Evolutionary conservation across 148 eudicot genomes (phyloP).

Genomic region (Pharnaceum exiguum): DNA sequence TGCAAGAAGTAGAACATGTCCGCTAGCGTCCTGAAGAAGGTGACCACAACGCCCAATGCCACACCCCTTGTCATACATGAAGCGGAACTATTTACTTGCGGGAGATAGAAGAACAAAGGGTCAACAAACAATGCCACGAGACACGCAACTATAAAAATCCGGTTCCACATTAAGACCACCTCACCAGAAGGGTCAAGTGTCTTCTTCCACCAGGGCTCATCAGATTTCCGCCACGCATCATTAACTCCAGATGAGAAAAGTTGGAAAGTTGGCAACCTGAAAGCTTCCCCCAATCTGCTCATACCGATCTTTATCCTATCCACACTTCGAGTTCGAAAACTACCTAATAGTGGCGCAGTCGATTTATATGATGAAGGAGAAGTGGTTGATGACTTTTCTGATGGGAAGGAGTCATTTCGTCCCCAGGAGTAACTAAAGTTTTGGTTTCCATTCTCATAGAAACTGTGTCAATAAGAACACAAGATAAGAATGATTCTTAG

Average conservation of each 20-base stretch:
- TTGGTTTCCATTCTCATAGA: conserved; percentile 18
- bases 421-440: conserved; percentile 12
- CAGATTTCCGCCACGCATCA: background rate
- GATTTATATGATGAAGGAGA: conserved; percentile 25
- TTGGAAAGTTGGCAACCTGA: conserved; percentile 16
- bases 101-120: conserved; percentile 75
- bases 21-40: conserved; percentile 43
- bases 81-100: conserved; percentile 23
- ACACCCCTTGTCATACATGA: conserved; percentile 49
- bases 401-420: conserved; percentile 11
- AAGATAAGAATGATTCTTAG: background rate
- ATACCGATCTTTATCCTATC: conserved; percentile 13
- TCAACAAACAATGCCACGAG: conserved; percentile 70
- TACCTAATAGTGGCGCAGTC: conserved; percentile 17
- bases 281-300: conserved; percentile 22
- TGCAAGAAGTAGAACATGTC: conserved; percentile 61
- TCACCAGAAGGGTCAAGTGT: conserved; percentile 74
- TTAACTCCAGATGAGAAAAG: conserved; percentile 7
- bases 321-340: conserved; percentile 8
- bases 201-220: conserved; percentile 29
- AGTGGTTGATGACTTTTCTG: conserved; percentile 14
- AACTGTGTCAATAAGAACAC: conserved; percentile 1
- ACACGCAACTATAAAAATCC: conserved; percentile 57
- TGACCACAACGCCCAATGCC: conserved; percentile 43
- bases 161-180: conserved; percentile 62